A percentile compares a stretch with the other conserved stretches of the same genome.
Conservation (phyloP, 805 yeast genomes). For the Kluyveromyces dobzhanskii region DNA sequence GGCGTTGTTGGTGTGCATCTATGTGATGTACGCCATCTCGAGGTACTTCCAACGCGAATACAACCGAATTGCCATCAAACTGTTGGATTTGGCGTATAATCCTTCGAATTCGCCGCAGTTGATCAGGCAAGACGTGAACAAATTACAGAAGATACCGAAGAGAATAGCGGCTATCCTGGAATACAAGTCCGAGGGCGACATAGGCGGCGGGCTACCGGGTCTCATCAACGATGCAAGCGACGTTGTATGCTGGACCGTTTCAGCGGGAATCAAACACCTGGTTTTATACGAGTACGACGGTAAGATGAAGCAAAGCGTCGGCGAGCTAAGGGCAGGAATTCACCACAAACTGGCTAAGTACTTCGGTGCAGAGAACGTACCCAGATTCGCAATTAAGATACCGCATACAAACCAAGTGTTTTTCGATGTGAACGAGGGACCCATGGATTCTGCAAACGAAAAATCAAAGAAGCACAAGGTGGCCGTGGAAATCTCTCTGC, state of each 20-base stretch:
- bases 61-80: conserved; percentile 46
- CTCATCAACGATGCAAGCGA: conserved; percentile 71
- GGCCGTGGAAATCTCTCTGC: conserved; percentile 55
- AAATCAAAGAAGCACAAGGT: conserved; percentile 23
- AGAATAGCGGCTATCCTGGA: conserved; percentile 69
- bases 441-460: conserved; percentile 26
- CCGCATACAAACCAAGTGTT: conserved; percentile 57
- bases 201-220: conserved; percentile 84
- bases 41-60: conserved; percentile 45
- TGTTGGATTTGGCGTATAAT: conserved; percentile 56
- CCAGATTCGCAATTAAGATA: conserved; percentile 50
- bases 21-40: conserved; percentile 46
- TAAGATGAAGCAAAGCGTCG: conserved; percentile 43
- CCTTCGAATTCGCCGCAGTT: conserved; percentile 73
- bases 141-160: conserved; percentile 68
- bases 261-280: conserved; percentile 71
- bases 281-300: conserved; percentile 79
- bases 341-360: conserved; percentile 54
- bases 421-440: conserved; percentile 24
- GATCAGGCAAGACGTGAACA: conserved; percentile 73
- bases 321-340: conserved; percentile 50
- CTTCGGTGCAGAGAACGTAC: conserved; percentile 64
- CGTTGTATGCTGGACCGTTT: conserved; percentile 77
- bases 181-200: conserved; percentile 67
- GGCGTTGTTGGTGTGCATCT: conserved; percentile 41